Evolutionary conservation across 2,329 filamentous ascomycete species (phyloP), one percentile per base, ranked within the genome.

Genomic region (Thyridium curvatum): DNA sequence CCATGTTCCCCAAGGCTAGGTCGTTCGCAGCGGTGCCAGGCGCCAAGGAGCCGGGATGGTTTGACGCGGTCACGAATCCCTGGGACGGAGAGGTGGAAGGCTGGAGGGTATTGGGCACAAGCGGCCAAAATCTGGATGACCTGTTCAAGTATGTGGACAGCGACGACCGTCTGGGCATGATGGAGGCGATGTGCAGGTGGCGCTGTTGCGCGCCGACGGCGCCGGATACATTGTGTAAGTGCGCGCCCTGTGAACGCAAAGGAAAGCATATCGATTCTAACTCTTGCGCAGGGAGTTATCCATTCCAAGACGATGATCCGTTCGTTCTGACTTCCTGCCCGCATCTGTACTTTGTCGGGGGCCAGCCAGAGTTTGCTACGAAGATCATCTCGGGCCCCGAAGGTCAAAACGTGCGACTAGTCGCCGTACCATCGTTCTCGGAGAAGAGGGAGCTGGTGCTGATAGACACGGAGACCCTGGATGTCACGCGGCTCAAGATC

Each of bases 111-210:
- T 74, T 96, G 33, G 90, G 86, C 10, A 93, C 86, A 0, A 85
- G 86, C 29, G 93, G 93, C 0, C 93, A 98, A 64, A 94, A 94
- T 38, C 77, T 98, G 3, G 86, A 94, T 52, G 94, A 98, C 59
- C 79, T 97, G 3, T 86, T 89, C 60, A 93, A 91, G 59, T 98
- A 98, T 55, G 75, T 97, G 18, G 79, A 84, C 41, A 82, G 78
- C 29, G 79, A 88, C 32, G 80, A 89, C 49, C 69, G 90, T 15
- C 56, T 97, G 18, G 82, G 83, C 34, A 86, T 96, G 75, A 93
- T 97, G 85, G 93, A 97, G 62, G 82, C 83, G 41, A 93, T 94
- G 79, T 81, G 94, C 48, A 75, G 89, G 42, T 98, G 93, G 93
- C 77, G 93, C 45, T 86, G 88, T 55, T 81, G 81, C 48, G 93